Percentiles rank a stretch among this genome's conserved stretches.
Conservation (phyloP, 1,284 basidiomycete genomes). For the Cystobasidium pallidum region DNA sequence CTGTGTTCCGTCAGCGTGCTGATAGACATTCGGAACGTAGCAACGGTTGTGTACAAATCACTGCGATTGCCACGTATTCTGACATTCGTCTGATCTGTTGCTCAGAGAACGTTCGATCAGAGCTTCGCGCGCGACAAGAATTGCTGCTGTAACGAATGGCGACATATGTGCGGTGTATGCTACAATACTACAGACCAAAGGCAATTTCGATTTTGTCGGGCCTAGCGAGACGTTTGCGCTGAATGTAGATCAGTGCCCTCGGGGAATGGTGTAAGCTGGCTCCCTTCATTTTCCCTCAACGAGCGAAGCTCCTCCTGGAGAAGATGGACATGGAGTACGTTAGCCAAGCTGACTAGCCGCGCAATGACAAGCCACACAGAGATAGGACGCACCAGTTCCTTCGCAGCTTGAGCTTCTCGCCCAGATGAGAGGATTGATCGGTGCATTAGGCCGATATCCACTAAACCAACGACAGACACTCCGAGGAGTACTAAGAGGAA, state of each 20-base stretch:
- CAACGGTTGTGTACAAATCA: too few species aligned
- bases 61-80: too few species aligned
- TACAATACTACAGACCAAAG: neutral
- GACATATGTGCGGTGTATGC: neutral
- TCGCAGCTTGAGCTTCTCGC: conserved; percentile 13
- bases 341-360: too few species aligned
- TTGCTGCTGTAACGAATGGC: conserved; percentile 5
- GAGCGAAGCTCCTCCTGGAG: conserved; percentile 31
- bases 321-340: neutral
- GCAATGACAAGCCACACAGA: too few species aligned
- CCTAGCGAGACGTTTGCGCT: neutral
- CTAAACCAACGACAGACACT: conserved; percentile 30
- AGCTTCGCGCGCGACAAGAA: too few species aligned
- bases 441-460: conserved; percentile 40
- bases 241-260: conserved; percentile 38
- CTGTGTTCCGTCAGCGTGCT: too few species aligned
- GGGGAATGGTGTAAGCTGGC: conserved; percentile 23
- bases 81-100: too few species aligned
- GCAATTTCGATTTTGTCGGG: neutral
- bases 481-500: conserved; percentile 20
- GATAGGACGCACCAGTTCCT: conserved; percentile 26
- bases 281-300: neutral
- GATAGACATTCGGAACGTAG: too few species aligned
- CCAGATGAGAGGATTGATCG: conserved; percentile 30
- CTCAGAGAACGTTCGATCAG: too few species aligned